Conservation (phyloP, 371 early-diverging fungal species). For the Mortierella sp. region DNA sequence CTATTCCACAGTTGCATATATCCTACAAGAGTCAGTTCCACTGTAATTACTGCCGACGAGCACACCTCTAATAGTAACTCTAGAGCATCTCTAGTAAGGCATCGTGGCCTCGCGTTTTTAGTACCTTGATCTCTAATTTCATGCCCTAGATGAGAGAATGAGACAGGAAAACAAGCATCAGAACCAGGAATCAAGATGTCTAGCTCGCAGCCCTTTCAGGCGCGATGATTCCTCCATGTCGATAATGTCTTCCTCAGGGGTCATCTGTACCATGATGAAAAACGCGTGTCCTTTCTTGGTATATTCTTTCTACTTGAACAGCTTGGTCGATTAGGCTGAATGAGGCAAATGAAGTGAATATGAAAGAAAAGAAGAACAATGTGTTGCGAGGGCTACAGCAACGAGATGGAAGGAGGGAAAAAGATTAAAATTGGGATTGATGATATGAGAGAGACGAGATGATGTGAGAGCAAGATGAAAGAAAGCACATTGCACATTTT, state of each 20-base stretch:
- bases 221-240: slow-evolving; percentile 1
- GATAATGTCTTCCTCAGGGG: background rate
- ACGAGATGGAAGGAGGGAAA: background rate
- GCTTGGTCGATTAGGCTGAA: background rate
- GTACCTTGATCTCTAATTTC: slow-evolving; percentile 59
- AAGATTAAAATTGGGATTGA: background rate
- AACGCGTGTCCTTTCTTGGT: slow-evolving; percentile 4
- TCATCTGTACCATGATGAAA: slow-evolving; percentile 13
- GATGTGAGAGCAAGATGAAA: background rate
- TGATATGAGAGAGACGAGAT: background rate
- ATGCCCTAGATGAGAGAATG: slow-evolving; percentile 34
- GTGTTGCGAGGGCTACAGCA: background rate
- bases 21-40: background rate
- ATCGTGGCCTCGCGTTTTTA: background rate
- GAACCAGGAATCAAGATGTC: background rate
- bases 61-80: background rate
- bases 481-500: background rate
- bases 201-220: too few relatives aligned
- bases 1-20: slow-evolving; percentile 84
- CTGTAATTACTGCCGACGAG: background rate
- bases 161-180: background rate
- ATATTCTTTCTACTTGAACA: background rate
- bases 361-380: background rate
- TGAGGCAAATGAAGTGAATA: background rate
- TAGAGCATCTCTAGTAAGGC: background rate